A percentile compares a stretch with the other conserved stretches of the same genome.
phyloP scores from a whole-genome alignment of 257 asterid genomes.

The Solanum stenotomum region DNA sequence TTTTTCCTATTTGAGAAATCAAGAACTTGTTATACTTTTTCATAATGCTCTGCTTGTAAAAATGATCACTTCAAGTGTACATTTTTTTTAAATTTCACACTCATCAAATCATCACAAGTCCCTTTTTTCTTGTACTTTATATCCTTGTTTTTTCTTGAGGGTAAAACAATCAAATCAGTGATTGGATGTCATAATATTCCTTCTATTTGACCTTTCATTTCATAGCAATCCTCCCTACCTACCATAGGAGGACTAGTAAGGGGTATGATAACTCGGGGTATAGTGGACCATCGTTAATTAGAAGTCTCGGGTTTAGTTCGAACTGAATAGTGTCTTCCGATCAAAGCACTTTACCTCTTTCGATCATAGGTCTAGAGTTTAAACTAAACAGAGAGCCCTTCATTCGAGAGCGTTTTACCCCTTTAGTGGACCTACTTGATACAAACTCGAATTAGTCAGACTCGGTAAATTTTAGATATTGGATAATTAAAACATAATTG shows the following conservation, averaged over 20 bases:
- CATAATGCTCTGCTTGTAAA: neutral
- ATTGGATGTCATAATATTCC: neutral
- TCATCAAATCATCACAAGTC: no score
- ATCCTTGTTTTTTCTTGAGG: neutral
- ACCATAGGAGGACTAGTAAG: neutral
- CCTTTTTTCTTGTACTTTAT: neutral
- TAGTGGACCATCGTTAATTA: neutral
- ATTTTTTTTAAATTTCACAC: no score
- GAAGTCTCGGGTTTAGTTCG: fast-evolving
- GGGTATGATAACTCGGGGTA: neutral
- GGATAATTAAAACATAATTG: neutral
- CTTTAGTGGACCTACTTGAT: no score
- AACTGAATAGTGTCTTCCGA: neutral
- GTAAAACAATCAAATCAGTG: neutral
- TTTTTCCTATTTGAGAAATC: neutral
- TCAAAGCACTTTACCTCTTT: no score
- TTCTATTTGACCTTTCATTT: neutral
- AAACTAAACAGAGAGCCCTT: no score
- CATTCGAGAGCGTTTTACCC: no score
- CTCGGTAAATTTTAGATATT: neutral
- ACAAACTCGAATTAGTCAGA: no score
- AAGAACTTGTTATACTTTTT: neutral
- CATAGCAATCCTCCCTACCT: neutral
- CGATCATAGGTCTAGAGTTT: no score
- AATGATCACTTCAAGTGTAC: neutral